Percentiles rank a stretch among this genome's conserved stretches.
phyloP scores from a whole-genome alignment of 2,329 filamentous ascomycete species.

The Epichloe uncinata region DNA sequence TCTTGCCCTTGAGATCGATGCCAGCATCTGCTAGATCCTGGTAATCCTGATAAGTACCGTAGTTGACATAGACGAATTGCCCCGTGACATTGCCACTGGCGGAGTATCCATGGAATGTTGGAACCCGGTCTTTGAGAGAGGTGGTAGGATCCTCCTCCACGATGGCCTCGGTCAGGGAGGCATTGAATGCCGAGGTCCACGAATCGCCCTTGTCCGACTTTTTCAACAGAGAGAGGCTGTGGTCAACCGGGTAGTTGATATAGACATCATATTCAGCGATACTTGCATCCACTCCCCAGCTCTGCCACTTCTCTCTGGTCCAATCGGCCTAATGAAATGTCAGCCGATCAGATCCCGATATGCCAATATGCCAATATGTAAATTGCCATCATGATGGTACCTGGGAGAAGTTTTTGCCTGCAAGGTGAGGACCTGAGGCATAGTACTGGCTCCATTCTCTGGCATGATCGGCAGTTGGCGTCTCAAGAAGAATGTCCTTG shows the following conservation, averaged over 20 bases:
- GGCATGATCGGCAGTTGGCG: constrained; percentile 41
- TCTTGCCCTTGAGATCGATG: constrained; percentile 67
- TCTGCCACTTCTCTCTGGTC: constrained; percentile 61
- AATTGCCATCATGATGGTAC: constrained; percentile 15
- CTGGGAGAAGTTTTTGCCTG: constrained; percentile 65
- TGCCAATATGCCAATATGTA: background rate
- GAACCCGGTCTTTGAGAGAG: constrained; percentile 56
- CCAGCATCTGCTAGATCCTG: constrained; percentile 67
- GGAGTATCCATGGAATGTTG: constrained; percentile 91
- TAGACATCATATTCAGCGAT: constrained; percentile 65
- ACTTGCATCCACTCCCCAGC: constrained; percentile 51
- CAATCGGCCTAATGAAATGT: constrained; percentile 42
- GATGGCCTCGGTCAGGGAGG: constrained; percentile 71
- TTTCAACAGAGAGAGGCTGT: constrained; percentile 53
- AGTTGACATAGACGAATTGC: constrained; percentile 79
- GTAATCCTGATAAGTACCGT: constrained; percentile 75
- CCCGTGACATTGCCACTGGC: constrained; percentile 85
- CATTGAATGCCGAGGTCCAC: constrained; percentile 61
- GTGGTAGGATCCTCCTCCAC: constrained; percentile 73
- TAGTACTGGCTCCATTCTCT: constrained; percentile 70
- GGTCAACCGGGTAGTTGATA: constrained; percentile 62
- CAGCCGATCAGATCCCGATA: background rate
- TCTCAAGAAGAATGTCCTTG: constrained; percentile 42
- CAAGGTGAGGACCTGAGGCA: constrained; percentile 60
- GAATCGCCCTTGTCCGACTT: constrained; percentile 19